Conservation (phyloP, 2,329 filamentous ascomycete species). For the Cladosporium sp. region DNA sequence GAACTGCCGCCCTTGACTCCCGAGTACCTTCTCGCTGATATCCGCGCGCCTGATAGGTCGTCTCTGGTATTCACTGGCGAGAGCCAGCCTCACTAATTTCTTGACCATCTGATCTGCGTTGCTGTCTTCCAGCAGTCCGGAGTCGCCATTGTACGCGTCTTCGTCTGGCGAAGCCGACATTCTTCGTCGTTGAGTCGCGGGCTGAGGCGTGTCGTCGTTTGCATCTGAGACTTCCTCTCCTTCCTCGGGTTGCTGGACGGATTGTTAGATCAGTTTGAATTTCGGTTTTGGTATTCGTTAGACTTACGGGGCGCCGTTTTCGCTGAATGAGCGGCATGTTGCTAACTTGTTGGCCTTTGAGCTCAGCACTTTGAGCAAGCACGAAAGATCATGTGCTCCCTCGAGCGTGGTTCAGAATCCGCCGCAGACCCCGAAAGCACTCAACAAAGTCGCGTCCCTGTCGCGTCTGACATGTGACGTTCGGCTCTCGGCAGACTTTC, state of each 20-base stretch:
- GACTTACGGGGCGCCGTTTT: slow-evolving; percentile 25
- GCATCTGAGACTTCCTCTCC: slow-evolving; percentile 13
- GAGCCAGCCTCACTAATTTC: slow-evolving; percentile 55
- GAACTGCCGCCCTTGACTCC: slow-evolving; percentile 63
- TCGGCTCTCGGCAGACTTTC: neutral
- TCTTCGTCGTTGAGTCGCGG: slow-evolving; percentile 27
- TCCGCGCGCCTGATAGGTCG: slow-evolving; percentile 52
- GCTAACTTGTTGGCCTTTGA: neutral
- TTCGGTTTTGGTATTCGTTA: neutral
- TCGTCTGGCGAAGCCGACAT: slow-evolving; percentile 15
- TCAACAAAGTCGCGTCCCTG: neutral
- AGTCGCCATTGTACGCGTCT: slow-evolving; percentile 17
- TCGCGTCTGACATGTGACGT: slow-evolving; percentile 12
- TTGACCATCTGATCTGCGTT: slow-evolving; percentile 47
- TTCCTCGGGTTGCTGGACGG: slow-evolving; percentile 19
- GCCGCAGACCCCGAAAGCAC: no score
- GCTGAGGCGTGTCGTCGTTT: slow-evolving; percentile 21
- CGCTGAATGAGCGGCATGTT: slow-evolving; percentile 17
- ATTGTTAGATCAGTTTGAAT: neutral
- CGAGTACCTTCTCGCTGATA: slow-evolving; percentile 62
- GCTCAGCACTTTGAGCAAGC: neutral
- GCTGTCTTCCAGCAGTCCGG: slow-evolving; percentile 22
- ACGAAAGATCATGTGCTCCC: no score
- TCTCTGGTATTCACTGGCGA: slow-evolving; percentile 55
- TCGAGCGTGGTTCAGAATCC: no score